A percentile compares a stretch with the other conserved stretches of the same genome.
phyloP scores from a whole-genome alignment of 73 alveolate species.

The Tetrahymena borealis region DNA sequence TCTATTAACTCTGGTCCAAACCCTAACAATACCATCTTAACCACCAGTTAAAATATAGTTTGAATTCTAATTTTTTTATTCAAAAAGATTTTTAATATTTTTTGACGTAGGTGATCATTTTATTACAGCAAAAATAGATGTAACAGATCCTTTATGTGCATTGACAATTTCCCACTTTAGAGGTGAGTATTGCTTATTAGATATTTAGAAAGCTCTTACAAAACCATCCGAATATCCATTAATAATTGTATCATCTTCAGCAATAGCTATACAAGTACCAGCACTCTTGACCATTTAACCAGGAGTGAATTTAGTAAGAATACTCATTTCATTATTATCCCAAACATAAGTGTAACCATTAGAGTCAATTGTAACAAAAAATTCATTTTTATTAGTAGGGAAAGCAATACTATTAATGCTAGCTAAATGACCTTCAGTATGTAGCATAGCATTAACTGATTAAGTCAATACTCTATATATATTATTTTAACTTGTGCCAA shows the following conservation, averaged over 20 bases:
- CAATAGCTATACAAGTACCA: conserved; percentile 62
- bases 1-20: conserved; percentile 82
- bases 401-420: conserved; percentile 69
- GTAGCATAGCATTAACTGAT: conserved; percentile 66
- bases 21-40: conserved; percentile 89
- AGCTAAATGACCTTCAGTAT: conserved; percentile 83
- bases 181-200: conserved; percentile 33
- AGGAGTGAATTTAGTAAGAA: conserved; percentile 53
- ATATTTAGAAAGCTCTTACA: conserved; percentile 53
- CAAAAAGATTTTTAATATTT: neutral
- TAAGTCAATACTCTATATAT: conserved; percentile 73
- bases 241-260: conserved; percentile 67
- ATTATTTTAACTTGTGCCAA: conserved; percentile 73
- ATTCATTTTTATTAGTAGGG: conserved; percentile 59
- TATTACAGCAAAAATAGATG: conserved; percentile 63
- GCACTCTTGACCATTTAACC: conserved; percentile 57
- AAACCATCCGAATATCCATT: conserved; percentile 87
- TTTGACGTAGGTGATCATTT: neutral
- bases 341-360: conserved; percentile 74
- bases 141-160: conserved; percentile 89
- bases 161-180: conserved; percentile 62
- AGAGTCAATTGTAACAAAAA: conserved; percentile 73
- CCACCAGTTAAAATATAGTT: conserved; percentile 89
- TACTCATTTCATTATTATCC: conserved; percentile 74
- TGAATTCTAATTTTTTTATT: conserved; percentile 37